These are phyloP conservation scores for Aschersonia sp. DNA, from an alignment of 2,329 filamentous ascomycete genomes.

Conservation along the genomic window DNA sequence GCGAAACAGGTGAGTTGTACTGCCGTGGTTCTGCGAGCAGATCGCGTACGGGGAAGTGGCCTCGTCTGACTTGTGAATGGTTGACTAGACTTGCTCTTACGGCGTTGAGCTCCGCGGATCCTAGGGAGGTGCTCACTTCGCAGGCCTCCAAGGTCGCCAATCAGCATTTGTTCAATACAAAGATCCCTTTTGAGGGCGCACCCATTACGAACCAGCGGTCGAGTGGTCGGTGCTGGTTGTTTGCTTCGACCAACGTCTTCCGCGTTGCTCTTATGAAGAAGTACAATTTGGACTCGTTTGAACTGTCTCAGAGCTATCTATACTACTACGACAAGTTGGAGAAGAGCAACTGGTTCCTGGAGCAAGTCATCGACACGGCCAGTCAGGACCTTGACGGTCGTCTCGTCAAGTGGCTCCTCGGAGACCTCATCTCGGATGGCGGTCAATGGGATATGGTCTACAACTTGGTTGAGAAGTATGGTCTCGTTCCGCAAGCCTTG, in stretches of 20 bases:
- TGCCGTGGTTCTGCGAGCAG: no score
- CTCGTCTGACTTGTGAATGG: no score
- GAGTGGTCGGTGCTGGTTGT: slow-evolving; percentile 82
- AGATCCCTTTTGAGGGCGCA: slow-evolving; percentile 66
- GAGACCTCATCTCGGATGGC: slow-evolving; percentile 60
- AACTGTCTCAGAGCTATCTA: slow-evolving; percentile 76
- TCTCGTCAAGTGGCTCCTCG: slow-evolving; percentile 55
- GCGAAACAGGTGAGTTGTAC: slow-evolving; percentile 40
- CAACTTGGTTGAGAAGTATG: slow-evolving; percentile 77
- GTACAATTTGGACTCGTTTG: slow-evolving; percentile 63
- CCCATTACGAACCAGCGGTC: slow-evolving; percentile 76
- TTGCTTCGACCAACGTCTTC: slow-evolving; percentile 84
- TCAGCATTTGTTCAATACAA: slow-evolving; percentile 70
- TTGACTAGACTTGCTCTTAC: slow-evolving; percentile 53
- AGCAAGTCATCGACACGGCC: slow-evolving; percentile 65
- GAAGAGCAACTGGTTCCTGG: slow-evolving; percentile 80
- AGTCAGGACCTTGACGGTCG: slow-evolving; percentile 57
- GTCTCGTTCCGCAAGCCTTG: slow-evolving; percentile 66
- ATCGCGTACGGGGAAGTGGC: no score
- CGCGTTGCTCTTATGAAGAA: slow-evolving; percentile 78
- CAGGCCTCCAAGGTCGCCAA: slow-evolving; percentile 49
- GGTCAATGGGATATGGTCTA: slow-evolving; percentile 90
- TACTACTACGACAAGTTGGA: slow-evolving; percentile 95
- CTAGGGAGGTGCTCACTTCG: slow-evolving; percentile 50
- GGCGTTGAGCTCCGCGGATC: slow-evolving; percentile 54